Percentiles rank a stretch among this genome's conserved stretches.
These are phyloP conservation scores for Psidium guajava DNA, from an alignment of 345 rosid species.

Conservation along the genomic window DNA sequence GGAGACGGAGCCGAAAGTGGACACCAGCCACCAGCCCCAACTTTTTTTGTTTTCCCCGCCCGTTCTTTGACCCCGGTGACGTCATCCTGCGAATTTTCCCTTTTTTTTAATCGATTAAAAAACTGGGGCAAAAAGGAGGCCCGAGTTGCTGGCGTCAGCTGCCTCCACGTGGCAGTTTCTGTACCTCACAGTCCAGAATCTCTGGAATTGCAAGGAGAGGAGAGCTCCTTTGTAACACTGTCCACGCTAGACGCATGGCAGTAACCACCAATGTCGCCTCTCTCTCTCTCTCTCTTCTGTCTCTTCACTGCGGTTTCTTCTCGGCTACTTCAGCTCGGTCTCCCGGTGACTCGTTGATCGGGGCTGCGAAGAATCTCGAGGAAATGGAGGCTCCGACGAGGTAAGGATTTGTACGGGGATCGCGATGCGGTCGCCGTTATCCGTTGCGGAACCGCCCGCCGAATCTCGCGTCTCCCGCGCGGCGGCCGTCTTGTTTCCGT, in stretches of 20 bases:
- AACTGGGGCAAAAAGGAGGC: too few species aligned
- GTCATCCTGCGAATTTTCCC: not conserved
- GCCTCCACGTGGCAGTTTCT: slow-evolving; percentile 33
- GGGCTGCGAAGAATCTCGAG: not conserved
- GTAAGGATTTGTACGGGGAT: not conserved
- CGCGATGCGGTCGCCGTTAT: not conserved
- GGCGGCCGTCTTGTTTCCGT: not conserved
- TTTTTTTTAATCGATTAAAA: not conserved
- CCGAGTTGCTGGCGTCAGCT: not conserved
- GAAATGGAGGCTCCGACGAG: not conserved
- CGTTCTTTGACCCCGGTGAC: not conserved
- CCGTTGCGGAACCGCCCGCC: not conserved
- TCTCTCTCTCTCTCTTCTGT: not conserved
- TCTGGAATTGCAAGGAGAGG: not conserved
- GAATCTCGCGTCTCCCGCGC: not conserved
- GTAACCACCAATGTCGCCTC: not conserved
- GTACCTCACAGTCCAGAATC: slow-evolving; percentile 35
- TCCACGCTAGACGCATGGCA: not conserved
- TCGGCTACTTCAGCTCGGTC: not conserved
- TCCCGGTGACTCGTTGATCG: not conserved
- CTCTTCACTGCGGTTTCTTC: not conserved
- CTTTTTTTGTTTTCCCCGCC: not conserved
- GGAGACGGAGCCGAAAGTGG: not conserved
- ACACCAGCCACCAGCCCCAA: not conserved
- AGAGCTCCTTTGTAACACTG: not conserved